Base-by-base conservation (phyloP, 1,284 basidiomycete species). In the Pholiota adiposa region DNA sequence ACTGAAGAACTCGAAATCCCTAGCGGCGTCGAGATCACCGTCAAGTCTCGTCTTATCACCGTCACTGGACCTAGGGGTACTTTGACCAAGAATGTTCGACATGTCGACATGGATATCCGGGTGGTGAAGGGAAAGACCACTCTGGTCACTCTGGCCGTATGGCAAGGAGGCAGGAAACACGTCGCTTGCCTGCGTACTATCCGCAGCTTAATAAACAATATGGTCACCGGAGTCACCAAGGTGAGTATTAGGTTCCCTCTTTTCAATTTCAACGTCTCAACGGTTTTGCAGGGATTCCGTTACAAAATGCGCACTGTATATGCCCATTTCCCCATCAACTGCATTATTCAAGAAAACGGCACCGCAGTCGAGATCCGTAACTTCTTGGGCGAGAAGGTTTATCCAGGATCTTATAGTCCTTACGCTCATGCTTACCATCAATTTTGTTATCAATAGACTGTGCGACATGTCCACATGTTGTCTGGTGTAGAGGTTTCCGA, bases 231-330 rank as follows among this genome's bases (percentile, higher is more conserved):
- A 70, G 96, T 98, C 64, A 98, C 96, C 57, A 94, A 96, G 86
- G 93, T 89, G 62, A 63, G 81, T 71, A 55, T 49, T 40, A n/a
- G 36, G 34, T 21, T 33, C 8, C 11, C 12, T 19, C 1, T 46
- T 31, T 33, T 51, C 19, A 40, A 21, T 6, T 36, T 31, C 18
- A 38, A 52, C 25, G 51, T 14, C 25, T 14, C 25, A 16, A 52
- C 50, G 8, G 52, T 50, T 31, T 33, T 54, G 16, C 67, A 94
- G 90, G 97, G 97, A 65, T 99, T 98, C 90, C 89, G 91, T 74
- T 99, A 99, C 89, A 99, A 99, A 91, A 97, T 98, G 95, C 93
- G 94, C 72, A 85, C 96, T 38, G 97, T 99, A 61, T 99, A 99
- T 77, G 97, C 97, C 73, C 97, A 99, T 87, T 99, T 99, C 87